phyloP scores from a whole-genome alignment of 2,329 filamentous ascomycete genomes.

The Berkeleyomyces rouxiae region DNA sequence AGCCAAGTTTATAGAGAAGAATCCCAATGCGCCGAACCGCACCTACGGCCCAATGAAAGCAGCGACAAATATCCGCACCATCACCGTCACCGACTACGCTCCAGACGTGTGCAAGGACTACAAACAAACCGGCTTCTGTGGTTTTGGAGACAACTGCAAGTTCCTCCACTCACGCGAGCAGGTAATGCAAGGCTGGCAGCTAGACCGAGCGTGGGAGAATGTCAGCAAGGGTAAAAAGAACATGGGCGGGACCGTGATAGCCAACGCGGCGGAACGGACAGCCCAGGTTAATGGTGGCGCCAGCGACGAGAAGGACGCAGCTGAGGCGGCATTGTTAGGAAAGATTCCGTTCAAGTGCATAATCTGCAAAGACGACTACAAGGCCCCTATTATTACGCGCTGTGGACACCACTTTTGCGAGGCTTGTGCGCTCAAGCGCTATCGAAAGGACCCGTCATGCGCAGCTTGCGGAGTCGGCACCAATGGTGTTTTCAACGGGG shows the following conservation, averaged over 20 bases:
- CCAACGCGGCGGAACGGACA: conserved; percentile 36
- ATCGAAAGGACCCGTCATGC: conserved; percentile 73
- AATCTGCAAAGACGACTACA: conserved; percentile 67
- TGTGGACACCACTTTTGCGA: conserved; percentile 97
- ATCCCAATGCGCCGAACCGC: conserved; percentile 52
- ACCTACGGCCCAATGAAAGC: conserved; percentile 76
- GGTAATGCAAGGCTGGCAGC: conserved; percentile 84
- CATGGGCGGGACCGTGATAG: conserved; percentile 42
- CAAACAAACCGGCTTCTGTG: conserved; percentile 59
- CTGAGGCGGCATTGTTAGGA: conserved; percentile 55
- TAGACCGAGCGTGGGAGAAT: conserved; percentile 87
- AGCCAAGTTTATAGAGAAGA: conserved; percentile 61
- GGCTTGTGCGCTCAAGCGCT: conserved; percentile 69
- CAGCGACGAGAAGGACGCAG: conserved; percentile 27
- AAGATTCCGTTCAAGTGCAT: conserved; percentile 82
- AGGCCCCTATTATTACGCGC: conserved; percentile 65
- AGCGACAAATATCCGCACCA: conserved; percentile 74
- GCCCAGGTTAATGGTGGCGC: conserved; percentile 18
- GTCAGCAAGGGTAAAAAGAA: conserved; percentile 56
- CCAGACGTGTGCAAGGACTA: conserved; percentile 94
- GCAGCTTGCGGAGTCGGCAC: conserved; percentile 74
- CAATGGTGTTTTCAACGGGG: conserved; percentile 75
- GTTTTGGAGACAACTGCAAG: conserved; percentile 57
- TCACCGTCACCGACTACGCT: conserved; percentile 79
- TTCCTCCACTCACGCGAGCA: conserved; percentile 62